Evolutionary conservation across 2,329 filamentous ascomycete genomes (phyloP), one percentile per base, ranked within the genome.

Genomic region (Hirsutella thompsonii): DNA sequence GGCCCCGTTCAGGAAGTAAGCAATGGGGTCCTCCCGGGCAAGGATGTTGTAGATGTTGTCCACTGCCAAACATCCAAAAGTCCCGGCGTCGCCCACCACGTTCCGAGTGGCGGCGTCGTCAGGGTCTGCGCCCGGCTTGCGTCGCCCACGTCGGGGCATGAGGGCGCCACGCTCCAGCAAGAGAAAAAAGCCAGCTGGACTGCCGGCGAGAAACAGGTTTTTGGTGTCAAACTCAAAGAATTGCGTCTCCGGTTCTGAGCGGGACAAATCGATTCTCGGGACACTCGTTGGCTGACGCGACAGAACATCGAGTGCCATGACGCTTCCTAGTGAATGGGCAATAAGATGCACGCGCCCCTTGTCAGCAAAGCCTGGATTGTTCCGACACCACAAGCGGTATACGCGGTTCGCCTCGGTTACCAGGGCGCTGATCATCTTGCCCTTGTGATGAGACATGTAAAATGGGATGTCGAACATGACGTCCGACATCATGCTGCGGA

Each of bases 381-480:
- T 95, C 37, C 74, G 73, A 55, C 89, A 95, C 92, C 92, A 98
- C 1, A 96, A 71, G 16, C 84, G 77, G 57, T 94, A 96, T n/a
- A 98, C 85, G 5, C 90, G 77, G 54, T 98, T 98, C 8, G 92
- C 90, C 63, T 98, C 92, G 44, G 74, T 74, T 33, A 94, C 81
- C 37, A 95, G 79, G 1, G 92, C 89, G 35, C 81, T 74, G 39
- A 94, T 83, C 89, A 98, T 96, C 59, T 88, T 94, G 4, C 81
- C 76, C 54, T 96, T 94, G 62, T 96, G 90, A 44, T 93, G 84
- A 0, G 90, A 96, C 63, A 98, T 81, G 63, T 96, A 98, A 57
- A 94, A 96, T 0, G 92, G 92, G 38, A 98, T 90, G 57, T 98
- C 92, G 38, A 96, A 81, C 87, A 98, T 95, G 51, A 98, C 87